These are phyloP conservation scores for Pseudofabraea citricarpa DNA, from an alignment of 2,329 filamentous ascomycete genomes.

Conservation along the genomic window DNA sequence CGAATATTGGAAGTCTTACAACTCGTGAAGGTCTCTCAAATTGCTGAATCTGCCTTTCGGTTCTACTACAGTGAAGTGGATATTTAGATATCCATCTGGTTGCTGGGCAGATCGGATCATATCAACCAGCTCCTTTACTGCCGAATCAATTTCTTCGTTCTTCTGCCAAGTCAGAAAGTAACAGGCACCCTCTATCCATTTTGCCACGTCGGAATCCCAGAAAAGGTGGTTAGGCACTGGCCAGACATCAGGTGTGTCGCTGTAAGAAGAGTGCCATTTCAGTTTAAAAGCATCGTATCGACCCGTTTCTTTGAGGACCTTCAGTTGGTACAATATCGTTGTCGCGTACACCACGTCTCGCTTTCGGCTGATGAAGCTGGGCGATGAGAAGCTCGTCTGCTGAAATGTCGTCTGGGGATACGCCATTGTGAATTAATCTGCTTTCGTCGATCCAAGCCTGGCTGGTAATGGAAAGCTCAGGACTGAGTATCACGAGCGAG, in stretches of 20 bases:
- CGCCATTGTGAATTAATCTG: conserved; percentile 27
- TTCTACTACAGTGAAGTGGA: conserved; percentile 57
- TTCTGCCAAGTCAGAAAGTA: conserved; percentile 44
- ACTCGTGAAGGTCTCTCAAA: conserved; percentile 55
- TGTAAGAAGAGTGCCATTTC: conserved; percentile 50
- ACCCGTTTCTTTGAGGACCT: conserved; percentile 47
- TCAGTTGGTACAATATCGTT: conserved; percentile 47
- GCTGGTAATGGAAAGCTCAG: no score
- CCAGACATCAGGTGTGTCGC: conserved; percentile 43
- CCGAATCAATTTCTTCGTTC: conserved; percentile 41
- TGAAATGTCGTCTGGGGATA: conserved; percentile 38
- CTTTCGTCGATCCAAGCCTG: no score
- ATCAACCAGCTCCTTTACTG: conserved; percentile 49
- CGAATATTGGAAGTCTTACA: conserved; percentile 34
- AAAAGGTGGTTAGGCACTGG: conserved; percentile 55
- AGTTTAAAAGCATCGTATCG: conserved; percentile 54
- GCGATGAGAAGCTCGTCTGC: conserved; percentile 26
- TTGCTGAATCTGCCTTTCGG: conserved; percentile 52
- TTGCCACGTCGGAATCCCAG: conserved; percentile 54
- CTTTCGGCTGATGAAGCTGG: conserved; percentile 31
- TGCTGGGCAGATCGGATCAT: conserved; percentile 55
- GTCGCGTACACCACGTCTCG: conserved; percentile 36
- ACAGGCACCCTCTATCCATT: conserved; percentile 59
- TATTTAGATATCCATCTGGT: conserved; percentile 57
- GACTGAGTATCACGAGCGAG: no score